A percentile compares a stretch with the other conserved stretches of the same genome.
These are phyloP conservation scores for Euphrasia arctica DNA, from an alignment of 305 asterid genomes.

Conservation along the genomic window DNA sequence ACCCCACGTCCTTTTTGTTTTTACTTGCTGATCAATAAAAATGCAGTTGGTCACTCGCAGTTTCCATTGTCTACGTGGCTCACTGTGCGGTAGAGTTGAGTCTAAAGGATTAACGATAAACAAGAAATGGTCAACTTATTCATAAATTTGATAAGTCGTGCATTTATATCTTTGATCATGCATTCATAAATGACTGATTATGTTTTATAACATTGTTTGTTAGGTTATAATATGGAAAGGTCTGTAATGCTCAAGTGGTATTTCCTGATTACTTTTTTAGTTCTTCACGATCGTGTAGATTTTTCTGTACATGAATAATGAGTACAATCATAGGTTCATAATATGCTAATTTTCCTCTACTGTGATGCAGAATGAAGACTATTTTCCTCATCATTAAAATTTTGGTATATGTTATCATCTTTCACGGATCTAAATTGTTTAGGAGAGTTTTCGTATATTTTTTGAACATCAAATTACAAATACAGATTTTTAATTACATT, in stretches of 20 bases:
- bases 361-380: slow-evolving; percentile 9
- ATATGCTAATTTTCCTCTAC: slow-evolving; percentile 12
- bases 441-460: background rate
- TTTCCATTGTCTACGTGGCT: background rate
- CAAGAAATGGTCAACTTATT: background rate
- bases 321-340: background rate
- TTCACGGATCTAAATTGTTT: background rate
- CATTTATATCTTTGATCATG: background rate
- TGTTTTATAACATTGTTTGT: slow-evolving; percentile 6
- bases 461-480: slow-evolving; percentile 27
- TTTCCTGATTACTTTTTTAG: background rate
- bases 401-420: slow-evolving; percentile 15
- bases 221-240: background rate
- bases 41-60: slow-evolving; percentile 1
- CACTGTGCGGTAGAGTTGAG: background rate
- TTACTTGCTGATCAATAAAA: background rate
- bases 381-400: slow-evolving; percentile 7
- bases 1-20: slow-evolving; percentile 5
- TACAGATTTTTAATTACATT: slow-evolving; percentile 19
- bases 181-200: slow-evolving; percentile 6
- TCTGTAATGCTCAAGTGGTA: slow-evolving; percentile 2
- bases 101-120: slow-evolving; percentile 6
- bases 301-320: background rate
- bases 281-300: background rate
- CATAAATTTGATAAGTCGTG: background rate